phyloP scores from a whole-genome alignment of 495 filamentous ascomycete genomes.

The Podospora didyma region DNA sequence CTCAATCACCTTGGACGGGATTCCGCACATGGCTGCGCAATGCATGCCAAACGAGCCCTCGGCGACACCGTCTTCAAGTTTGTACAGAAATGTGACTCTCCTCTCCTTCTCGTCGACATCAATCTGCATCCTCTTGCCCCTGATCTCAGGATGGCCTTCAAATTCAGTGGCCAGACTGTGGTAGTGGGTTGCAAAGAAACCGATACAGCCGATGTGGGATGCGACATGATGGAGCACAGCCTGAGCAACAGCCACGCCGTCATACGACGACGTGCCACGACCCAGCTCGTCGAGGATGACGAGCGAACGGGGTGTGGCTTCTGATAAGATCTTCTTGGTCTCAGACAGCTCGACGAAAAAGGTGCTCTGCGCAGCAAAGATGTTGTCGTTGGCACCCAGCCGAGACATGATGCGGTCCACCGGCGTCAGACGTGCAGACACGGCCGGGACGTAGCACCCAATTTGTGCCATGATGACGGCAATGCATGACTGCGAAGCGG shows the following conservation, averaged over 20 bases:
- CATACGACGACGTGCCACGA: constrained; percentile 88
- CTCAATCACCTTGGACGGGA: constrained; percentile 76
- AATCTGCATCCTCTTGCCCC: constrained; percentile 85
- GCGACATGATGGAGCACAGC: constrained; percentile 94
- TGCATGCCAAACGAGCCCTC: constrained; percentile 99
- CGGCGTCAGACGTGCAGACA: constrained; percentile 81
- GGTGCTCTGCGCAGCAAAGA: constrained; percentile 95
- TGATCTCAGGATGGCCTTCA: constrained; percentile 78
- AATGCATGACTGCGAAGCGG: constrained; percentile 59
- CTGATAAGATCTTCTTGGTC: constrained; percentile 95
- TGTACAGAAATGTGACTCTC: constrained; percentile 90
- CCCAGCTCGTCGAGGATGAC: constrained; percentile 98
- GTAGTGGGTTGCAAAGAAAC: constrained; percentile 99
- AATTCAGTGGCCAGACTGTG: constrained; percentile 92
- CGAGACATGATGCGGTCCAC: constrained; percentile 98
- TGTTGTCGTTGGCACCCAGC: constrained; percentile 97
- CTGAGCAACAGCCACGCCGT: constrained; percentile 94
- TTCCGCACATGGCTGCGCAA: constrained; percentile 97
- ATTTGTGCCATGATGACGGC: constrained; percentile 99
- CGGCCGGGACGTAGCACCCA: constrained; percentile 85
- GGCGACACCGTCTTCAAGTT: constrained; percentile 89
- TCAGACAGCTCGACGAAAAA: constrained; percentile 98
- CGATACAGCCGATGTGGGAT: constrained; percentile 85
- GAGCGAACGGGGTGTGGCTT: constrained; percentile 89
- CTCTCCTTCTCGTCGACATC: constrained; percentile 81